Base-by-base conservation (phyloP, 2,329 filamentous ascomycete genomes). In the Tolypocladium inflatum region DNA sequence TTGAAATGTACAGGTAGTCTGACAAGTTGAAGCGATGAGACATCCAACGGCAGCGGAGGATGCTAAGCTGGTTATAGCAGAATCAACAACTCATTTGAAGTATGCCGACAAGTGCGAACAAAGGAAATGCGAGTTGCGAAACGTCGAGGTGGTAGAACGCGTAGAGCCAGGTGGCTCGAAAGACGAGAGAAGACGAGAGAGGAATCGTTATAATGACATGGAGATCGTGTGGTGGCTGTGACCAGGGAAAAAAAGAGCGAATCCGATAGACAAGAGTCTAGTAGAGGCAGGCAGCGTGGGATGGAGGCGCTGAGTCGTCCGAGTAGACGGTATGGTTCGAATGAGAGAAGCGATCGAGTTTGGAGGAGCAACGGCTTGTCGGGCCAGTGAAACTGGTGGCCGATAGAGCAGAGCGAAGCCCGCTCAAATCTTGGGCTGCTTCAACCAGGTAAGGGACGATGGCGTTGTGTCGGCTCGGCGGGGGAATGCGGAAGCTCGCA, bases 181-280 rank as follows among this genome's bases (percentile, higher is more conserved):
- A 66, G 66, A 61, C 59, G 66, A 65, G 61, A 67, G 65, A 63
- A 63, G 65, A 72, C 69, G 64, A 65, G 64, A 67, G 62, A 64
- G 66, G 57, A 67, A 68, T 73, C 74, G 75, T 77, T 77, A 77
- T 71, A 64, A 70, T 68, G 69, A 76, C 75, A 77, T 77, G 68
- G 69, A 70, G 65, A 66, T 70, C 67, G 68, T 70, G 62, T 65
- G 60, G 61, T 60, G 61, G 55, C 41, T 63, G 62, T 60, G 45
- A 53, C 23, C 35, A n/a, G 26, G 54, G 42, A 50, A 26, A 54
- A 54, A 67, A 70, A 65, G 66, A 67, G 64, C 65, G 68, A 65
- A 63, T 67, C 63, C 62, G 61, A 58, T 38, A 37, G 51, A 43
- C 56, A 54, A 43, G 64, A 61, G 61, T 62, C 58, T 57, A 58